Conservation (phyloP, 148 eudicot genomes). For the Spergularia bocconei region DNA sequence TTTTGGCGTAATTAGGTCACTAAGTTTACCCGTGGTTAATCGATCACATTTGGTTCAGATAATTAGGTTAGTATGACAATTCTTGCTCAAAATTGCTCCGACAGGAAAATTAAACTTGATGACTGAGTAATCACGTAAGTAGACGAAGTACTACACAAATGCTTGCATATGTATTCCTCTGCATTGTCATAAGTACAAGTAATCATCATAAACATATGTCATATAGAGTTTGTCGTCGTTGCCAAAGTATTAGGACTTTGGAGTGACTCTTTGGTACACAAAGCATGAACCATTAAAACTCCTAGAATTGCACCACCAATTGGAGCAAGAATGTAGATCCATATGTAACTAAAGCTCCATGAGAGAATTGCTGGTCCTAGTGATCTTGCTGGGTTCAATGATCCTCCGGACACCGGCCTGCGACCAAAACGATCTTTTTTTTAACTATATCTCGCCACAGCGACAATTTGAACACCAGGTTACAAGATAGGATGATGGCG, state of each 20-base stretch:
- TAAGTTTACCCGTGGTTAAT: too few relatives aligned
- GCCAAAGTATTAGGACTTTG: conserved; percentile 10
- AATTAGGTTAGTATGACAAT: too few relatives aligned
- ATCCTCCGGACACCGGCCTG: conserved; percentile 90
- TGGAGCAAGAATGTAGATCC: conserved; percentile 78
- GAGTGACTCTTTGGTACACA: conserved; percentile 37
- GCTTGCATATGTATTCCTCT: neutral
- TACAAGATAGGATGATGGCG: too few relatives aligned
- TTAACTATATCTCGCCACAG: too few relatives aligned
- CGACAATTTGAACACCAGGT: too few relatives aligned
- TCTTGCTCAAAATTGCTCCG: too few relatives aligned
- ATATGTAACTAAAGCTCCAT: conserved; percentile 55
- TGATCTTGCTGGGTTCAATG: conserved; percentile 88
- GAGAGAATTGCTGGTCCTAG: conserved; percentile 75
- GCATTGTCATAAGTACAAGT: neutral
- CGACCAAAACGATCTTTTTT: too few relatives aligned
- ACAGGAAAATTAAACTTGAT: too few relatives aligned
- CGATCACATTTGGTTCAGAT: too few relatives aligned
- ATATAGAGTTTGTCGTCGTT: conserved; percentile 7
- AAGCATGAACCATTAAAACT: conserved; percentile 43
- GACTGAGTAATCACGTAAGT: neutral
- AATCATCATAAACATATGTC: neutral
- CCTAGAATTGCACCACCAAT: conserved; percentile 59
- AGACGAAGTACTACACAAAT: neutral
- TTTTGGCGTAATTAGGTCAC: too few relatives aligned